These are phyloP conservation scores for Epichloe brachyelytri DNA, from an alignment of 2,329 filamentous ascomycete species.

Conservation along the genomic window DNA sequence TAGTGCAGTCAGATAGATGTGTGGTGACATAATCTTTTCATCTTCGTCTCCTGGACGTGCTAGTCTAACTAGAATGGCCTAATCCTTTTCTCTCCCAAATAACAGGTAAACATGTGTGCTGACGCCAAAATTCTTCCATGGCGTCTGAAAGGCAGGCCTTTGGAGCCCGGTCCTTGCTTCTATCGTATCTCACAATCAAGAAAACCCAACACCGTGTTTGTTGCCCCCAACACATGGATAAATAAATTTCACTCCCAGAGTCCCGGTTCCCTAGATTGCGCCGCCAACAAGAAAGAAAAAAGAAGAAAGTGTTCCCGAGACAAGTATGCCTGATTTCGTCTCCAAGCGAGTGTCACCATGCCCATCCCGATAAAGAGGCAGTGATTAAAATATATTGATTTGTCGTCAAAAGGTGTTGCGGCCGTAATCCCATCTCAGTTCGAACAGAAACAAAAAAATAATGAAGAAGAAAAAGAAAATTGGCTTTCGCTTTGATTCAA, in stretches of 20 bases:
- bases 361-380: neutral
- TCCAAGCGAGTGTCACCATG: conserved; percentile 5
- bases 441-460: neutral
- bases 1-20: neutral
- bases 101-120: neutral
- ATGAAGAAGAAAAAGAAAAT: neutral
- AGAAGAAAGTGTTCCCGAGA: neutral
- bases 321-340: conserved; percentile 1
- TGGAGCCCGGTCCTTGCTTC: neutral
- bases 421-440: conserved; percentile 7
- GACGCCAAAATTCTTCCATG: neutral
- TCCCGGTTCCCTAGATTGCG: neutral
- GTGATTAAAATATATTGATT: conserved; percentile 6
- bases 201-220: neutral
- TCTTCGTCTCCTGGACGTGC: conserved; percentile 2
- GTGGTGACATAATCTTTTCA: neutral
- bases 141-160: neutral
- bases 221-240: neutral
- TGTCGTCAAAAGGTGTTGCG: conserved; percentile 5
- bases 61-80: neutral
- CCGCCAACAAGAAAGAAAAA: neutral
- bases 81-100: neutral
- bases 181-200: neutral
- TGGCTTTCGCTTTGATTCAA: neutral
- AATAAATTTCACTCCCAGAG: neutral